Percentiles rank a stretch among this genome's conserved stretches.
Conservation (phyloP, 2,329 filamentous ascomycete genomes). For the Phyllosticta ampelicida region DNA sequence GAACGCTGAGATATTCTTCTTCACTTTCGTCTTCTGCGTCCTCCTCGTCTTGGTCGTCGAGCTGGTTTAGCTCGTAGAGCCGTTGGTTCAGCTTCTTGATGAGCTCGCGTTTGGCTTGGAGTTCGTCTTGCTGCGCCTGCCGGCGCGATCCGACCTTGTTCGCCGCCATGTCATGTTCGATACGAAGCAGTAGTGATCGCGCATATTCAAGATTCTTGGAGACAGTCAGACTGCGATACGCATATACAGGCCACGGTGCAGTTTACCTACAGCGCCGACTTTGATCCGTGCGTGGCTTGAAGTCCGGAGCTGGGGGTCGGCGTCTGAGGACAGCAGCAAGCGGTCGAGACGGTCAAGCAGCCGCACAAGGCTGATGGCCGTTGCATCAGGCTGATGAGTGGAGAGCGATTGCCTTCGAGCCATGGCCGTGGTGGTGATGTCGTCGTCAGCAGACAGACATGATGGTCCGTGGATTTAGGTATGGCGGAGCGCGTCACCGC, state of each 20-base stretch:
- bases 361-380: slow-evolving; percentile 44
- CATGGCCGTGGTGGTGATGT: slow-evolving; percentile 15
- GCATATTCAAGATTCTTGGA: slow-evolving; percentile 61
- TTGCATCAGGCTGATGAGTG: slow-evolving; percentile 15
- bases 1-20: slow-evolving; percentile 31
- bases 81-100: slow-evolving; percentile 57
- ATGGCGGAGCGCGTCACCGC: not conserved
- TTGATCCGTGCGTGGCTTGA: slow-evolving; percentile 58
- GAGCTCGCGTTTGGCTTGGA: slow-evolving; percentile 53
- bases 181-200: slow-evolving; percentile 53
- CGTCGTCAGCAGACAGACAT: not conserved
- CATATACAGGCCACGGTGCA: not conserved
- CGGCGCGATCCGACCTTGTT: slow-evolving; percentile 49
- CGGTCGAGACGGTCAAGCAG: slow-evolving; percentile 56
- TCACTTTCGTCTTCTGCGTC: slow-evolving; percentile 27
- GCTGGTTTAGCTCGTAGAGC: slow-evolving; percentile 56
- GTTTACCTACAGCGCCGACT: slow-evolving; percentile 39
- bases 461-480: not conserved
- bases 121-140: slow-evolving; percentile 50
- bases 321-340: slow-evolving; percentile 51
- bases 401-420: not conserved
- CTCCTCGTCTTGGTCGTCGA: slow-evolving; percentile 33
- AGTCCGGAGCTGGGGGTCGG: slow-evolving; percentile 46
- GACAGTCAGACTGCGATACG: not conserved
- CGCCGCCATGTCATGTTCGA: slow-evolving; percentile 57